phyloP scores from a whole-genome alignment of 306 rosid species.

The Sicyos baderoa region DNA sequence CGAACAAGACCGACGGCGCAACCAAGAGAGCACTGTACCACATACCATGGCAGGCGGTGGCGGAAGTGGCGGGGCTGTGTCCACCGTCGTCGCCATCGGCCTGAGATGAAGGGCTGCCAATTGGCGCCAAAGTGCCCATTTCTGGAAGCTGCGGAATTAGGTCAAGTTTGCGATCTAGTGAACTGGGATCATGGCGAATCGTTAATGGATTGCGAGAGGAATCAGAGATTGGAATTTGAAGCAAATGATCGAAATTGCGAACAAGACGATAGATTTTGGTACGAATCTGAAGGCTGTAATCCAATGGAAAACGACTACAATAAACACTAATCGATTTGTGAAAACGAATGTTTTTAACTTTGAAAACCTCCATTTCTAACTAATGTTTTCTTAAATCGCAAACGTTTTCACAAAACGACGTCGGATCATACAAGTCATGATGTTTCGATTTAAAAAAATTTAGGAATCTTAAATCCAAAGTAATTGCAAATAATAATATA shows the following conservation, averaged over 20 bases:
- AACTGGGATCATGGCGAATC: slow-evolving; percentile 17
- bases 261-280: not conserved
- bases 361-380: too few species aligned
- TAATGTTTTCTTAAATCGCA: too few species aligned
- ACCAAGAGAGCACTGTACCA: slow-evolving; percentile 39
- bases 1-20: slow-evolving; percentile 44
- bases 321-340: not conserved
- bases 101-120: slow-evolving; percentile 13
- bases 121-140: slow-evolving; percentile 25
- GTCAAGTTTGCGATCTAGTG: not conserved
- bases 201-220: not conserved
- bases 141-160: not conserved
- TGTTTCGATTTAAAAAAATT: too few species aligned
- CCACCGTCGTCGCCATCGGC: slow-evolving; percentile 18
- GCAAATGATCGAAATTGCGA: not conserved
- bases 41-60: slow-evolving; percentile 34
- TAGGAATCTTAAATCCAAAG: too few species aligned
- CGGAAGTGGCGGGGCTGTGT: not conserved
- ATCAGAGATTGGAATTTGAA: not conserved
- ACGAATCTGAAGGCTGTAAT: not conserved
- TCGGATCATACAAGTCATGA: not conserved
- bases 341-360: too few species aligned
- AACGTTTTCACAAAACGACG: not conserved
- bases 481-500: too few species aligned
- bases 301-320: not conserved